Conservation (phyloP, 2,329 filamentous ascomycete species). For the Aspergillus aculeatinus region DNA sequence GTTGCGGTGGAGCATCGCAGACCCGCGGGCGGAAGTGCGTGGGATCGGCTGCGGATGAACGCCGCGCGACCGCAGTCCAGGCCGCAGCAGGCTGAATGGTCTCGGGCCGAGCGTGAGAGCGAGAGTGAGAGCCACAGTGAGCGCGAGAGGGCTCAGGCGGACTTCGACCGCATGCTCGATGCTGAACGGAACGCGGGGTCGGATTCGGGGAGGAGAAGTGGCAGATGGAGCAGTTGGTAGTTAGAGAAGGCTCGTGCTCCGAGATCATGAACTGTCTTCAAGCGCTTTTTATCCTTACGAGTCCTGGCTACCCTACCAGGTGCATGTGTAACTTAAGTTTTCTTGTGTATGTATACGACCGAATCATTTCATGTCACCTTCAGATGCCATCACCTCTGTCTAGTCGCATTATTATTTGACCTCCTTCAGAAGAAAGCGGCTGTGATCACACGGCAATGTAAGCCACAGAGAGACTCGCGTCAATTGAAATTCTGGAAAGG, state of each 20-base stretch:
- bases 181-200: constrained; percentile 34
- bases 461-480: not conserved
- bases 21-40: constrained; percentile 30
- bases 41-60: constrained; percentile 37
- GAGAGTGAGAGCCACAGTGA: constrained; percentile 28
- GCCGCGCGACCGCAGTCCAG: not conserved
- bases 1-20: constrained; percentile 34
- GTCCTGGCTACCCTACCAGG: too few species aligned
- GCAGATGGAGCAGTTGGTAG: constrained; percentile 17
- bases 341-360: not conserved
- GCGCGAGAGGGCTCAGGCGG: constrained; percentile 41
- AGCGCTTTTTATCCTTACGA: too few species aligned
- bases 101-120: constrained; percentile 10
- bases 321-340: too few species aligned
- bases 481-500: not conserved
- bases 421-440: not conserved
- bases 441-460: not conserved
- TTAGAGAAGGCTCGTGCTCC: constrained; percentile 13
- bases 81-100: constrained; percentile 3
- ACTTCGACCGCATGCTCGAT: constrained; percentile 47
- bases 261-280: too few species aligned
- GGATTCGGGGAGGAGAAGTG: constrained; percentile 15
- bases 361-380: not conserved
- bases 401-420: not conserved
- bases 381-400: not conserved